Evolutionary conservation across 805 yeast species (phyloP).

Genomic region (Hanseniaspora vineae): DNA sequence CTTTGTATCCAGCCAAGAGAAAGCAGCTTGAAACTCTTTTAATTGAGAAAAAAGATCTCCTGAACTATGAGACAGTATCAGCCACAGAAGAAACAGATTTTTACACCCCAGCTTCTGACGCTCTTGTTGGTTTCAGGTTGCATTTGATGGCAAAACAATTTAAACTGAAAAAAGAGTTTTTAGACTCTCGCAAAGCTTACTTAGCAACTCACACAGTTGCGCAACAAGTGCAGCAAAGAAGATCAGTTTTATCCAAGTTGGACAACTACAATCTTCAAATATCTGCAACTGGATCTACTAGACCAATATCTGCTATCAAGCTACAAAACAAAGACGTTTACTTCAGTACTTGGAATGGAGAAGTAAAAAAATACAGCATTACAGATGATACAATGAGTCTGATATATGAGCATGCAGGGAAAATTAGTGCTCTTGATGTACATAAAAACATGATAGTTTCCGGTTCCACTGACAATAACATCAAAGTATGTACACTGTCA

Average conservation of each 20-base stretch:
- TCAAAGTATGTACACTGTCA: slow-evolving; percentile 25
- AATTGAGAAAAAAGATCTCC: neutral
- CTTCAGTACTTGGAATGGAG: slow-evolving; percentile 80
- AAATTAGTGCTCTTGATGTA: slow-evolving; percentile 66
- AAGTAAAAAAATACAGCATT: slow-evolving; percentile 35
- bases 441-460: slow-evolving; percentile 27
- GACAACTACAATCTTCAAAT: slow-evolving; percentile 37
- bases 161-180: neutral
- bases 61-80: neutral
- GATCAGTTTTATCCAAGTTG: slow-evolving; percentile 27
- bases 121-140: slow-evolving; percentile 39
- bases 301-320: slow-evolving; percentile 55
- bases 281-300: slow-evolving; percentile 53
- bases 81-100: slow-evolving; percentile 65
- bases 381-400: slow-evolving; percentile 23
- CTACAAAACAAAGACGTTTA: slow-evolving; percentile 34
- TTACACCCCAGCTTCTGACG: slow-evolving; percentile 63
- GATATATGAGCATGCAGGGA: slow-evolving; percentile 35
- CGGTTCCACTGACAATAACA: slow-evolving; percentile 34
- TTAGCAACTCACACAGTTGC: slow-evolving; percentile 8
- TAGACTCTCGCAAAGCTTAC: neutral
- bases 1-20: slow-evolving; percentile 20
- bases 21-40: slow-evolving; percentile 4
- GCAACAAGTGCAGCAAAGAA: slow-evolving; percentile 33
- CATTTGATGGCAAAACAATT: slow-evolving; percentile 42